Conservation (phyloP, 1,139 yeast genomes). For the Blastobotrys raffinosifermentans region DNA sequence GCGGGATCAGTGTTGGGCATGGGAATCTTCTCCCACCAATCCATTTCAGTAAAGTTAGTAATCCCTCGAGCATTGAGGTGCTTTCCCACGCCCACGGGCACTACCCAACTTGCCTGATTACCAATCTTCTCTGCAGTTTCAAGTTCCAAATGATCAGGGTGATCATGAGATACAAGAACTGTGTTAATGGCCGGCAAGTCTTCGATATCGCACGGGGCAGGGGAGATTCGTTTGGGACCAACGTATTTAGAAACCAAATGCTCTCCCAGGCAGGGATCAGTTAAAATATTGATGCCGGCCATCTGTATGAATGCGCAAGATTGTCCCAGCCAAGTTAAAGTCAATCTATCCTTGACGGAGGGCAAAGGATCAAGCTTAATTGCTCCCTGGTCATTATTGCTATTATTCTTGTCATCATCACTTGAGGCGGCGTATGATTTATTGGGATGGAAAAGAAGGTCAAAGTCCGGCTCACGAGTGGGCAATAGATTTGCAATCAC, state of each 20-base stretch:
- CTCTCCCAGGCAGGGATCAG: conserved; percentile 80
- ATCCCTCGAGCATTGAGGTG: conserved; percentile 54
- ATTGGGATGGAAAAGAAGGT: conserved; percentile 31
- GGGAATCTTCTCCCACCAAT: conserved; percentile 81
- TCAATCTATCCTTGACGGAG: conserved; percentile 42
- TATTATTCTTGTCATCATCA: not conserved
- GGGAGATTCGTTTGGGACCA: conserved; percentile 79
- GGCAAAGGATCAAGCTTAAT: conserved; percentile 18
- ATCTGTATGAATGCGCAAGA: conserved; percentile 74
- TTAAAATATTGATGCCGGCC: conserved; percentile 64
- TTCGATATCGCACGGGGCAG: conserved; percentile 59
- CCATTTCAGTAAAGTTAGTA: conserved; percentile 56
- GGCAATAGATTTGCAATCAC: conserved; percentile 45
- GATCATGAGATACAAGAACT: conserved; percentile 84
- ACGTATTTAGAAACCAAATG: conserved; percentile 54
- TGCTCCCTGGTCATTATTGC: not conserved
- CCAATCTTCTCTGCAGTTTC: conserved; percentile 55
- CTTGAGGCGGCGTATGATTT: conserved; percentile 7
- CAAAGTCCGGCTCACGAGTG: conserved; percentile 51
- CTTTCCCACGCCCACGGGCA: conserved; percentile 69
- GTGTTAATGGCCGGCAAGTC: conserved; percentile 65
- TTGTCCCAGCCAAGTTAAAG: conserved; percentile 91
- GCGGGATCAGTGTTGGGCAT: conserved; percentile 34
- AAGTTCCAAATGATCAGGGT: conserved; percentile 86
- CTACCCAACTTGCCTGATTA: conserved; percentile 67